These are phyloP conservation scores for Vachellia pachyceras DNA, from an alignment of 306 rosid species.

Conservation along the genomic window DNA sequence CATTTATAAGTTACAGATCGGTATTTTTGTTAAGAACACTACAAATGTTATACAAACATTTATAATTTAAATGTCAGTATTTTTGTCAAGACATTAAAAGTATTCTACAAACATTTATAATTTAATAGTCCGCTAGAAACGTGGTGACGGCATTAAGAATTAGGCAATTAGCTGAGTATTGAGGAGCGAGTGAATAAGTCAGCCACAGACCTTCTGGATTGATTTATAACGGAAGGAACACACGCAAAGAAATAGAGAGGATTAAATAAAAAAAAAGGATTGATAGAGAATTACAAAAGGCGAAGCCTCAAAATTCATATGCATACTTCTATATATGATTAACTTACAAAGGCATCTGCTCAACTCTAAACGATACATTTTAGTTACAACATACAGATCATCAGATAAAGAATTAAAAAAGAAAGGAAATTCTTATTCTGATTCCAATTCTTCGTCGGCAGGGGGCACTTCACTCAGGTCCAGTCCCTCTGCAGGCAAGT, in stretches of 20 bases:
- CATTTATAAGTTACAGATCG: too few relatives aligned
- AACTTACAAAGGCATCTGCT: conserved; percentile 10
- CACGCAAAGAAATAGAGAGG: background rate
- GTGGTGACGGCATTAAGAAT: too few relatives aligned
- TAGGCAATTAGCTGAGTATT: too few relatives aligned
- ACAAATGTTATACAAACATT: too few relatives aligned
- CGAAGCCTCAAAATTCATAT: background rate
- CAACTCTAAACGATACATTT: background rate
- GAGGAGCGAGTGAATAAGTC: background rate
- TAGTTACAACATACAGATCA: conserved; percentile 15
- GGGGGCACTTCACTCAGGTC: conserved; percentile 72
- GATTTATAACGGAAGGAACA: background rate
- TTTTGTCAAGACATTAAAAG: too few relatives aligned
- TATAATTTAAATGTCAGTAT: too few relatives aligned
- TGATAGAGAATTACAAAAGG: background rate
- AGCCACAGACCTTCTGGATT: background rate
- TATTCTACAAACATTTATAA: too few relatives aligned
- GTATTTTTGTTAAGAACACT: too few relatives aligned
- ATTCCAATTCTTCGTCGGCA: conserved; percentile 47
- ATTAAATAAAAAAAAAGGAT: background rate
- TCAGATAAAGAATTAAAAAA: background rate
- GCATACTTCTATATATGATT: conserved; percentile 1
- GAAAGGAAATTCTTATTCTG: conserved; percentile 14
- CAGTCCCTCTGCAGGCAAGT: conserved; percentile 83
- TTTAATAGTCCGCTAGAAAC: too few relatives aligned